Percentiles rank a stretch among this genome's conserved stretches.
Conservation (phyloP, 164 flowering plant genomes). For the Vitis labrusca region DNA sequence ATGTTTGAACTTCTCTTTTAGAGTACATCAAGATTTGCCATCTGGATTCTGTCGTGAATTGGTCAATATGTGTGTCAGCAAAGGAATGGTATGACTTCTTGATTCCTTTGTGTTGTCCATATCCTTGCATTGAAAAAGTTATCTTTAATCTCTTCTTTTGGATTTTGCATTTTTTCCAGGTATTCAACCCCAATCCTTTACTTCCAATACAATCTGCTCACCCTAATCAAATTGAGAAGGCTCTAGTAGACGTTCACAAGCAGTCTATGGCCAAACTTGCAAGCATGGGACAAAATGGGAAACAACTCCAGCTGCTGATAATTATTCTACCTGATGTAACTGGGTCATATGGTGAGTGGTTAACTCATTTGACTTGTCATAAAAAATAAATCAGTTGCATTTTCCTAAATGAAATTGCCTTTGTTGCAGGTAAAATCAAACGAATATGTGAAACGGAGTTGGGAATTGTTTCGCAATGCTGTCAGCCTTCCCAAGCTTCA, state of each 20-base stretch:
- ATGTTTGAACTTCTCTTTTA: conserved; percentile 59
- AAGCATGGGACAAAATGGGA: not conserved
- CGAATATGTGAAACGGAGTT: conserved; percentile 62
- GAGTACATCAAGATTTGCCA: conserved; percentile 10
- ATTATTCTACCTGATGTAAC: conserved; percentile 67
- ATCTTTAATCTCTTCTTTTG: not conserved
- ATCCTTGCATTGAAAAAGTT: not conserved
- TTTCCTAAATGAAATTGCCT: not conserved
- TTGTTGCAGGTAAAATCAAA: conserved; percentile 47
- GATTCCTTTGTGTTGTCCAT: not conserved
- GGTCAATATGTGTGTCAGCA: conserved; percentile 52
- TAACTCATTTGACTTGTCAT: not conserved
- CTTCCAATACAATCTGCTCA: conserved; percentile 30
- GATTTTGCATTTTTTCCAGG: conserved; percentile 22
- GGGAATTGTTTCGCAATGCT: conserved; percentile 73
- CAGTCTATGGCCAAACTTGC: conserved; percentile 12
- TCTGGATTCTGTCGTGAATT: conserved; percentile 39
- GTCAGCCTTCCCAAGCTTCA: conserved; percentile 39
- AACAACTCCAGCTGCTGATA: conserved; percentile 61
- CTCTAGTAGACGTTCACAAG: conserved; percentile 36
- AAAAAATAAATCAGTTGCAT: too few species aligned
- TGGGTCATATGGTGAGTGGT: conserved; percentile 71
- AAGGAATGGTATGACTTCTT: conserved; percentile 71
- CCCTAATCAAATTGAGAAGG: conserved; percentile 41
- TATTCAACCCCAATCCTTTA: conserved; percentile 42